These are phyloP conservation scores for Nitzschia putrida DNA, from an alignment of 108 stramenopile species.

Conservation along the genomic window DNA sequence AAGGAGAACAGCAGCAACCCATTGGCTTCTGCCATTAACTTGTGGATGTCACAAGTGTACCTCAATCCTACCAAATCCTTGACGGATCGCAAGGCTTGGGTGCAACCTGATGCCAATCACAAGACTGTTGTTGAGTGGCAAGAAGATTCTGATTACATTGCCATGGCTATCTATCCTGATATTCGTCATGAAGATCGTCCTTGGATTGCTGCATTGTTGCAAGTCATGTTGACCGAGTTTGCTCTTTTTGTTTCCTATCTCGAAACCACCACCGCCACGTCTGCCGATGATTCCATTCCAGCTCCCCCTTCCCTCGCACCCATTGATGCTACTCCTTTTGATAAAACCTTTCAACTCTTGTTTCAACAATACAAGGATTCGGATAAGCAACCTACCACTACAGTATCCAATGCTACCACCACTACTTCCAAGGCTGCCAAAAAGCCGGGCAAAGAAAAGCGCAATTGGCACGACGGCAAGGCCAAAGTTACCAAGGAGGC, in stretches of 20 bases:
- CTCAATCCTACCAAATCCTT: slow-evolving; percentile 43
- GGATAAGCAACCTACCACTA: neutral
- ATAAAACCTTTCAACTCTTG: slow-evolving; percentile 48
- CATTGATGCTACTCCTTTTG: slow-evolving; percentile 36
- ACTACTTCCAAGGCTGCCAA: neutral
- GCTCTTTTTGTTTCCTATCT: slow-evolving; percentile 21
- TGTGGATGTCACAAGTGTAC: slow-evolving; percentile 32
- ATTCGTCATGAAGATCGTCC: slow-evolving; percentile 38
- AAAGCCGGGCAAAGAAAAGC: slow-evolving; percentile 59
- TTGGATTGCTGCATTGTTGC: slow-evolving; percentile 42
- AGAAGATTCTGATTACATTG: slow-evolving; percentile 37
- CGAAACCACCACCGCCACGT: neutral
- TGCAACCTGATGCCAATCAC: slow-evolving; percentile 6
- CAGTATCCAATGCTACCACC: slow-evolving; percentile 16
- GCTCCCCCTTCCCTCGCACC: slow-evolving; percentile 3
- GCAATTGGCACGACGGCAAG: slow-evolving; percentile 81
- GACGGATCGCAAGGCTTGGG: slow-evolving; percentile 26
- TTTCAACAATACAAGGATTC: slow-evolving; percentile 38
- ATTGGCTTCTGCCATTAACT: slow-evolving; percentile 23
- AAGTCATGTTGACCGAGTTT: slow-evolving; percentile 29
- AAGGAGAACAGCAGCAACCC: neutral
- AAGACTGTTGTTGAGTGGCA: slow-evolving; percentile 43
- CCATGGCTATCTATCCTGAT: slow-evolving; percentile 53
- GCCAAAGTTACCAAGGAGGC: slow-evolving; percentile 78
- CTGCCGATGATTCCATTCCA: neutral